These are phyloP conservation scores for Ceratocystis alfenasii DNA, from an alignment of 2,329 filamentous ascomycete genomes.

Conservation along the genomic window DNA sequence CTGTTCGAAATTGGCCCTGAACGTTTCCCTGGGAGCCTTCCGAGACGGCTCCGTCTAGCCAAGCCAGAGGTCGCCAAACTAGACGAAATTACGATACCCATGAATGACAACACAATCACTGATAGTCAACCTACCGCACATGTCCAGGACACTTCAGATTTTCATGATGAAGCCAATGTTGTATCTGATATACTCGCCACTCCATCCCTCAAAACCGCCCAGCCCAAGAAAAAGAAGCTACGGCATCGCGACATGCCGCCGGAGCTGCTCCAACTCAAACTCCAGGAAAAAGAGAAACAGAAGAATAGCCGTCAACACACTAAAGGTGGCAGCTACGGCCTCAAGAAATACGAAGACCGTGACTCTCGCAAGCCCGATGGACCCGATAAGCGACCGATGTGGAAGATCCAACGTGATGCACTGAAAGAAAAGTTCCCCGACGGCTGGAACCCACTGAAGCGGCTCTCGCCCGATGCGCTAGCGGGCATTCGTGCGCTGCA, in stretches of 20 bases:
- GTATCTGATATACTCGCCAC: constrained; percentile 9
- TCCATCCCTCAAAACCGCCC: constrained; percentile 8
- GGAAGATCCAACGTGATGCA: constrained; percentile 65
- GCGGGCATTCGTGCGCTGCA: constrained; percentile 81
- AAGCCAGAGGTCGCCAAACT: not conserved
- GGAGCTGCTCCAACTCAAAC: not conserved
- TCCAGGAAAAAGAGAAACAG: not conserved
- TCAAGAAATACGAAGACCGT: not conserved
- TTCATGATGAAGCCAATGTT: not conserved
- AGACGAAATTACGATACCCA: not conserved
- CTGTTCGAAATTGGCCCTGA: constrained; percentile 10
- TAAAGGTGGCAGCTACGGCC: not conserved
- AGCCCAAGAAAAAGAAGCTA: constrained; percentile 15
- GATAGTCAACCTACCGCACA: not conserved
- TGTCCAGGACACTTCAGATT: not conserved
- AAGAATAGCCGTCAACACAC: not conserved
- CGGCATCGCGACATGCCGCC: constrained; percentile 8
- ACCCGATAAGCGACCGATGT: constrained; percentile 34
- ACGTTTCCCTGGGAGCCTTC: not conserved
- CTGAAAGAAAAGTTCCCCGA: constrained; percentile 67
- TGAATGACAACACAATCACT: not conserved
- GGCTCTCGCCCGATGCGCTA: constrained; percentile 80
- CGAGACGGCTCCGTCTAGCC: constrained; percentile 1
- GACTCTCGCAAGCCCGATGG: not conserved
- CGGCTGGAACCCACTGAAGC: constrained; percentile 73